phyloP scores from a whole-genome alignment of 371 early-diverging fungal genomes.

The Blakeslea trispora region DNA sequence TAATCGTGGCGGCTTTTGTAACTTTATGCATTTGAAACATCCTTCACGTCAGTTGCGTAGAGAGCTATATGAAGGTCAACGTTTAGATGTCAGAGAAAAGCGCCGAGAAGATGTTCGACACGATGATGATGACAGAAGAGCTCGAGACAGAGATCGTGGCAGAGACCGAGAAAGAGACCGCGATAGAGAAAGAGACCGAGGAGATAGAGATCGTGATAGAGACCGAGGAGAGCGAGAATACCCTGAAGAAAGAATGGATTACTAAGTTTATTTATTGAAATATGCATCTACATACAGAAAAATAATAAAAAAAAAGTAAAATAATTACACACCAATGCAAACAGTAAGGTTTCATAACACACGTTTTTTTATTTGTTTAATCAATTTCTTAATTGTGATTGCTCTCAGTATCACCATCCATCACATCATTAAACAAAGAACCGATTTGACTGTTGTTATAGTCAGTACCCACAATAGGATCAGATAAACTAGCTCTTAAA shows the following conservation, averaged over 20 bases:
- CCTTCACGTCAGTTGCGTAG: constrained; percentile 74
- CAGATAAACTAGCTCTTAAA: background rate
- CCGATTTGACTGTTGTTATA: no score
- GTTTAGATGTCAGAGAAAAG: constrained; percentile 61
- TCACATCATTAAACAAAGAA: no score
- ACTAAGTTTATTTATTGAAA: constrained; percentile 4
- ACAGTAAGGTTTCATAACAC: no score
- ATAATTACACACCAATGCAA: no score
- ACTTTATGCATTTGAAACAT: constrained; percentile 97
- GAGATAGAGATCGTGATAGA: constrained; percentile 1
- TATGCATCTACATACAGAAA: no score
- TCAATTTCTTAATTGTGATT: no score
- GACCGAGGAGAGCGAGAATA: background rate
- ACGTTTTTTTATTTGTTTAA: no score
- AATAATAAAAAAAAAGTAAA: background rate
- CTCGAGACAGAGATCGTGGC: constrained; percentile 10
- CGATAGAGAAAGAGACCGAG: constrained; percentile 8
- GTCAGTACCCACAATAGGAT: no score
- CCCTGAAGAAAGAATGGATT: constrained; percentile 7
- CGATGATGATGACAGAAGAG: constrained; percentile 37
- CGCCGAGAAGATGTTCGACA: constrained; percentile 38
- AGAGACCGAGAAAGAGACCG: constrained; percentile 34
- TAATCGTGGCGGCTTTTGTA: constrained; percentile 96
- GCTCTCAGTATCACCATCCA: no score
- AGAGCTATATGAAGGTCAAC: constrained; percentile 84